Conservation (phyloP, 345 rosid species). For the Salix exigua region DNA sequence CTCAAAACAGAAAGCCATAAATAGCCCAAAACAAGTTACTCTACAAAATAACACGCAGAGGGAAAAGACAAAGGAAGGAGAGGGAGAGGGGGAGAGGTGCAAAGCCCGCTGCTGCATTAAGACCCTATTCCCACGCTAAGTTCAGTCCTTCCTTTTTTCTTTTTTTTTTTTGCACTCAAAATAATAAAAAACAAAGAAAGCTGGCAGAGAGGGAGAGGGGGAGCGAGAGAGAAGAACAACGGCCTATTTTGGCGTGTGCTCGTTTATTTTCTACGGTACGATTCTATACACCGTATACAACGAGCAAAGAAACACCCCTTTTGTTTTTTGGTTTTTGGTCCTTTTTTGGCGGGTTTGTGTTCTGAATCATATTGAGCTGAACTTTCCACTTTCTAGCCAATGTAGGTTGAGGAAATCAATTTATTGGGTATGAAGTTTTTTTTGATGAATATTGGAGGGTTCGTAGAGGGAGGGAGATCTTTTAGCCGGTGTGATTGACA, state of each 20-base stretch:
- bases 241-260: neutral
- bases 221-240: neutral
- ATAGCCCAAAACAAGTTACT: neutral
- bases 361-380: neutral
- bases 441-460: neutral
- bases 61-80: neutral
- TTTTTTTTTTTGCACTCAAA: neutral
- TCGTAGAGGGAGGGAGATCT: neutral
- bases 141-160: neutral
- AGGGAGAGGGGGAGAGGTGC: neutral
- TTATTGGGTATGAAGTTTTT: neutral
- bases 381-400: neutral
- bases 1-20: neutral
- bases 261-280: slow-evolving; percentile 2
- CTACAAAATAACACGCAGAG: neutral
- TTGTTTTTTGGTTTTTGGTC: neutral
- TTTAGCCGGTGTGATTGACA: neutral
- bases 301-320: neutral
- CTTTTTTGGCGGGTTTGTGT: neutral
- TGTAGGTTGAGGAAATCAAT: neutral
- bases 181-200: neutral
- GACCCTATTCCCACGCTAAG: slow-evolving; percentile 22
- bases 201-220: neutral
- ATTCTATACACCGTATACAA: neutral
- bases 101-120: slow-evolving; percentile 12